Evolutionary conservation across 352 stramenopile species (phyloP).

Genomic region (Phytopythium delawarense): DNA sequence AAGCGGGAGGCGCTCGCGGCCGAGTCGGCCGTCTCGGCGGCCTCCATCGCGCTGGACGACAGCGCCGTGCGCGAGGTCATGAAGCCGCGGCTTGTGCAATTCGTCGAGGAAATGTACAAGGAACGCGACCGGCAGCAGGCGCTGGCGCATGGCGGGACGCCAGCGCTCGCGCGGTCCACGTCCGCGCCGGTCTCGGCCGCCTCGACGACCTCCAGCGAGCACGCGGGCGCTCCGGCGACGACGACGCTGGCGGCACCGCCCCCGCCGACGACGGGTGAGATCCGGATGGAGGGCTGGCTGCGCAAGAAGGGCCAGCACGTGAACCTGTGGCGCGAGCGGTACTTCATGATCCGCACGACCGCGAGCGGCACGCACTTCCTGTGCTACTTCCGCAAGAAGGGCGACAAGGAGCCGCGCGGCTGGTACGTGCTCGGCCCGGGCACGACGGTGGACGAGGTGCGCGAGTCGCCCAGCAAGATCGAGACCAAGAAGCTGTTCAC

Average conservation of each 20-base stretch:
- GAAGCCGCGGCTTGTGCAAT: conserved; percentile 69
- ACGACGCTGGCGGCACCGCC: conserved; percentile 9
- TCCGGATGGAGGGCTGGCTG: conserved; percentile 84
- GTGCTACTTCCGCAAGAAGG: conserved; percentile 84
- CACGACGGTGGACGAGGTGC: conserved; percentile 80
- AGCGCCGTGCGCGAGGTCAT: conserved; percentile 58
- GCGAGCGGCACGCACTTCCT: conserved; percentile 74
- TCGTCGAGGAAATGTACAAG: conserved; percentile 72
- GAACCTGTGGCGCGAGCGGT: conserved; percentile 81
- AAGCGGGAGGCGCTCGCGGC: conserved; percentile 19
- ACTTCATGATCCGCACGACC: conserved; percentile 87
- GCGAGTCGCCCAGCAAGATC: conserved; percentile 83
- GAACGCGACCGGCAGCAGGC: conserved; percentile 47
- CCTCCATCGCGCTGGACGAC: conserved; percentile 42
- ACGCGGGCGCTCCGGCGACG: neutral
- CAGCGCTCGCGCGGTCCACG: conserved; percentile 1
- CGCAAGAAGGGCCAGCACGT: conserved; percentile 86
- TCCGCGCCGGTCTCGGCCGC: conserved; percentile 4
- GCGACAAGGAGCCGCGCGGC: conserved; percentile 74
- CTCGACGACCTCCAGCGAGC: neutral
- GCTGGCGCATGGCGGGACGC: neutral
- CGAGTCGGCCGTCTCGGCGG: conserved; percentile 17
- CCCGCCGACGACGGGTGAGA: conserved; percentile 44
- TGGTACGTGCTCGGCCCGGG: conserved; percentile 80
- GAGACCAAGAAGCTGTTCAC: conserved; percentile 86